Base-by-base conservation (phyloP, 768 basidiomycete species). In the Termitomyces sp. region DNA sequence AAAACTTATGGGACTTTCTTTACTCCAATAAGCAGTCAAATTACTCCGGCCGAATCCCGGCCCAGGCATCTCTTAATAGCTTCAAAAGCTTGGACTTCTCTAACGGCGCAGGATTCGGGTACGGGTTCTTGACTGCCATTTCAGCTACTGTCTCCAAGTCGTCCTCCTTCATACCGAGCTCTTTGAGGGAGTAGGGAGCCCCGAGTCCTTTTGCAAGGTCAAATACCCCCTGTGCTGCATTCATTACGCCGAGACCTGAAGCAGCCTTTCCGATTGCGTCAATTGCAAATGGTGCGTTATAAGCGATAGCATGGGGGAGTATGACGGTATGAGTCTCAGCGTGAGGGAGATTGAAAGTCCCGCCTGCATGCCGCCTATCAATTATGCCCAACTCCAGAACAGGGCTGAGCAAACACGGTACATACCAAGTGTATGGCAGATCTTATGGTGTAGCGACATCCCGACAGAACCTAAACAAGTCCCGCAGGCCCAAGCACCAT, bases 241-340 rank as follows among this genome's bases (percentile, higher is more conserved):
- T 63, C 4, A 54, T 12, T 4, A 53, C 57, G 4, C 62, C 63
- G 2, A 77, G 62, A 24, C 66, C 64, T n/a, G 64, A 64, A 1
- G 72, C 72, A 5, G 74, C 65, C 53, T 69, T 71, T 5, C 59
- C 50, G 59, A 77, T 71, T 22, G 69, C 71, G 29, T 65, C 65
- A 5, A 29, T 36, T 10, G 74, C 68, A 53, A 63, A 68, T 3
- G 73, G 73, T 2, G 73, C 65, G 55, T 77, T 76, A 62, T 76
- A 77, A 7, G 72, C 70, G 26, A 74, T 69, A 0, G 71, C 69
- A 61, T 76, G 72, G 0, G 76, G 73, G 27, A 77, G 73, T n/a
- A 76, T 65, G 22, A 76, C 71, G 13, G 76, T 75, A 61, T 77
- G 76, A 0, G 75, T 76, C 52, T 76, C 75, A 12, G 73, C 67